Conservation (phyloP, 1,284 basidiomycete species). For the Pisolithus thermaeus region DNA sequence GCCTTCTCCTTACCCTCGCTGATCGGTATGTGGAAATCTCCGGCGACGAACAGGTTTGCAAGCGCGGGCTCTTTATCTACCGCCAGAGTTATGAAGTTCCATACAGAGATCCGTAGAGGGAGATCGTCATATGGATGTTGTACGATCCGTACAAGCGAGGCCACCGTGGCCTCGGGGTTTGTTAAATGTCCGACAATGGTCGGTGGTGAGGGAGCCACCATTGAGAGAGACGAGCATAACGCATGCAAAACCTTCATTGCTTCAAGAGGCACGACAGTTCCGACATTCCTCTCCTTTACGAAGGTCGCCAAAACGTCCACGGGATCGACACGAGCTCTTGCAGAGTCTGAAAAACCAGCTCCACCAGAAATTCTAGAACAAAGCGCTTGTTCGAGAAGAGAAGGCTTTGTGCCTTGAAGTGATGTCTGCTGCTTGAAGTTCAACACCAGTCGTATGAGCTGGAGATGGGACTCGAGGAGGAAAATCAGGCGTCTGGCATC, state of each 20-base stretch:
- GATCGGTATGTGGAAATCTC: conserved; percentile 51
- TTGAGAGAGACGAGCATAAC: conserved; percentile 61
- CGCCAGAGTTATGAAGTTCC: conserved; percentile 79
- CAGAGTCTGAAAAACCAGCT: conserved; percentile 41
- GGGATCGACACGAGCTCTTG: conserved; percentile 50
- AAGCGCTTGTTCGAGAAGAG: conserved; percentile 68
- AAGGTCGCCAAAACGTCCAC: conserved; percentile 66
- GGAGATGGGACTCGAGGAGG: conserved; percentile 62
- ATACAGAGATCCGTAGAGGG: conserved; percentile 65
- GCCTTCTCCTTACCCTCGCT: conserved; percentile 34
- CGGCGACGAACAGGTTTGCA: conserved; percentile 76
- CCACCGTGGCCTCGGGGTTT: conserved; percentile 62
- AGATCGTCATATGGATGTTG: conserved; percentile 70
- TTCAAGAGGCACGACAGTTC: conserved; percentile 52
- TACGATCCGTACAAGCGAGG: conserved; percentile 57
- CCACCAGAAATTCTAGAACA: conserved; percentile 56
- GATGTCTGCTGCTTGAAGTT: conserved; percentile 55
- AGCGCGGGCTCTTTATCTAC: conserved; percentile 86
- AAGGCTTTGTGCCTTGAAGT: conserved; percentile 40
- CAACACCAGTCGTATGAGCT: conserved; percentile 55
- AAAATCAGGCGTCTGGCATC: conserved; percentile 67
- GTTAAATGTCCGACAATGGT: conserved; percentile 70
- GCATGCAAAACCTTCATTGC: conserved; percentile 62
- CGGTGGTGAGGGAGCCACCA: conserved; percentile 50
- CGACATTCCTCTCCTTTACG: conserved; percentile 57